These are phyloP conservation scores for Turnera subulata DNA, from an alignment of 345 rosid species.

Conservation along the genomic window DNA sequence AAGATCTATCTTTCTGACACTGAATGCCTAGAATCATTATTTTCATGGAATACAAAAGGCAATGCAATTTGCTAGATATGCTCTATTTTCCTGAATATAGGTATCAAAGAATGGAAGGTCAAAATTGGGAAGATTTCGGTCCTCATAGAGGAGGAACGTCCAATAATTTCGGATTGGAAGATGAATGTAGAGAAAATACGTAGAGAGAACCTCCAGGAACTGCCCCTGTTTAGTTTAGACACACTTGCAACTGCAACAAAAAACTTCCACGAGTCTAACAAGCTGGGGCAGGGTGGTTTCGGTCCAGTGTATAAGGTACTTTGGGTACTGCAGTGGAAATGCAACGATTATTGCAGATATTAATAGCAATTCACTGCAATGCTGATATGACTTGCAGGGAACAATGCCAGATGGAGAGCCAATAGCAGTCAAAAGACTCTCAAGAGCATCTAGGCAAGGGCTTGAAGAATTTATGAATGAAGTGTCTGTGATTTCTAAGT, in stretches of 20 bases:
- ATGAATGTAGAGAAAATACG: background rate
- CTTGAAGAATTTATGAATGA: conserved; percentile 37
- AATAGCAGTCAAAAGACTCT: conserved; percentile 40
- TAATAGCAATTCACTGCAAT: background rate
- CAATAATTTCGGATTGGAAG: background rate
- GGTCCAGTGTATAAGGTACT: conserved; percentile 41
- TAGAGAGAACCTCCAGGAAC: background rate
- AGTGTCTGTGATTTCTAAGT: conserved; percentile 32
- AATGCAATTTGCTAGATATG: background rate
- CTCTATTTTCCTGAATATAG: background rate
- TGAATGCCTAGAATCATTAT: background rate
- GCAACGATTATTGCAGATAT: background rate
- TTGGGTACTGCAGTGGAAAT: background rate
- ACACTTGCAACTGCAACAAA: conserved; percentile 27
- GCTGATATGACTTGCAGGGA: conserved; percentile 7
- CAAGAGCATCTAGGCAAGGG: conserved; percentile 28
- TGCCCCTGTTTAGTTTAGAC: conserved; percentile 23
- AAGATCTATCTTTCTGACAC: background rate
- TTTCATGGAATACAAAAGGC: background rate
- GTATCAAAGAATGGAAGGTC: background rate
- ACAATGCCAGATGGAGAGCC: conserved; percentile 25
- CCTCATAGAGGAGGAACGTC: background rate
- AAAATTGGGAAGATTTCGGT: background rate
- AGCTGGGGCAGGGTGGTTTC: conserved; percentile 43
- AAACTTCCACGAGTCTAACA: conserved; percentile 19